These are phyloP conservation scores for Coemansia sp. DNA, from an alignment of 192 early-diverging fungal genomes.

Conservation along the genomic window DNA sequence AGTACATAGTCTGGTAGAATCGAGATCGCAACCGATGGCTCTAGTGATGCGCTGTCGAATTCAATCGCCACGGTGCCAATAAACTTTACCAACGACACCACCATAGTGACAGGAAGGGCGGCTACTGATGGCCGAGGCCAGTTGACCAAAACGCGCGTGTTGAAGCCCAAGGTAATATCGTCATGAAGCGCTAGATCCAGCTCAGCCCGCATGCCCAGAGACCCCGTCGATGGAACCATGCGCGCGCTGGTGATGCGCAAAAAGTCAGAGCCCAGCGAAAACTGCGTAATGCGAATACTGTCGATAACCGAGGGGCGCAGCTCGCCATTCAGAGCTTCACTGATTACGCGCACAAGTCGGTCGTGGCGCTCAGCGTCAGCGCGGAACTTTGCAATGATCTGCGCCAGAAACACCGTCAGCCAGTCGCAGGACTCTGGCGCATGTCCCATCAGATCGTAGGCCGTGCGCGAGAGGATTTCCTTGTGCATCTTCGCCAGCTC, in stretches of 20 bases:
- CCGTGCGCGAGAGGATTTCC: constrained; percentile 53
- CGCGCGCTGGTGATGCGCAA: constrained; percentile 50
- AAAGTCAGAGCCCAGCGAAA: constrained; percentile 59
- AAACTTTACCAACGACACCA: constrained; percentile 85
- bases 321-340: constrained; percentile 53
- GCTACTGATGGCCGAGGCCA: constrained; percentile 92
- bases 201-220: constrained; percentile 54
- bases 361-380: constrained; percentile 53
- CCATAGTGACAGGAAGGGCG: constrained; percentile 87
- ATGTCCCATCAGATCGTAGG: constrained; percentile 37
- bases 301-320: constrained; percentile 50
- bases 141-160: constrained; percentile 91
- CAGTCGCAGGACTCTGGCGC: constrained; percentile 59
- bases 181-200: constrained; percentile 87
- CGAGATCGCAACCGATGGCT: constrained; percentile 35
- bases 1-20: constrained; percentile 73
- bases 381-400: constrained; percentile 57
- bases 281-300: constrained; percentile 55
- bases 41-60: constrained; percentile 41
- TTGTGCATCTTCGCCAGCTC: constrained; percentile 53
- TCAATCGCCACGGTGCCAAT: constrained; percentile 76
- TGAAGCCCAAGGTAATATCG: constrained; percentile 90
- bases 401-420: constrained; percentile 60
- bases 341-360: constrained; percentile 53
- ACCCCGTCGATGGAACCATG: constrained; percentile 47